Evolutionary conservation across 805 yeast genomes (phyloP).

Genomic region (Candida orba): DNA sequence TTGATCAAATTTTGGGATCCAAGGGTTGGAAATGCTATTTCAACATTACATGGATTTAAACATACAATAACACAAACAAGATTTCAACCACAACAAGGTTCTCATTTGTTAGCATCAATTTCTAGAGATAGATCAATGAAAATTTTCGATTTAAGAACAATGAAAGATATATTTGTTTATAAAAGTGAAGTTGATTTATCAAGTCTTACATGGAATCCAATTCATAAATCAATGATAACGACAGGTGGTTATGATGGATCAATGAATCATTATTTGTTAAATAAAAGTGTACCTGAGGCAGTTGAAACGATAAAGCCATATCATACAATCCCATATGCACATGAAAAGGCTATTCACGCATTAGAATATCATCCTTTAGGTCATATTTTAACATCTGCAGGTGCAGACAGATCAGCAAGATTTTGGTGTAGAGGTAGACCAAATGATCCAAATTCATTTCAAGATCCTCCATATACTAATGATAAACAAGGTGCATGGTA

Average conservation of each 20-base stretch:
- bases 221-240: constrained; percentile 69
- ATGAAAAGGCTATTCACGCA: constrained; percentile 86
- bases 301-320: constrained; percentile 35
- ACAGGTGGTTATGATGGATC: constrained; percentile 91
- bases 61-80: constrained; percentile 84
- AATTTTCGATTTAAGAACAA: constrained; percentile 78
- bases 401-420: constrained; percentile 86
- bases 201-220: constrained; percentile 88
- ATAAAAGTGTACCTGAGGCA: constrained; percentile 30
- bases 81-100: constrained; percentile 67
- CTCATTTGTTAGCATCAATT: constrained; percentile 76
- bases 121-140: constrained; percentile 86
- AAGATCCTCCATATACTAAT: constrained; percentile 73
- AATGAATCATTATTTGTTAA: constrained; percentile 66
- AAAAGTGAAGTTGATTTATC: constrained; percentile 83
- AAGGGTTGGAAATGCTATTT: constrained; percentile 60
- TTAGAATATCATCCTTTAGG: constrained; percentile 93
- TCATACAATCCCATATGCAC: constrained; percentile 82
- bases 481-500: constrained; percentile 54
- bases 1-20: constrained; percentile 96
- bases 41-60: constrained; percentile 86
- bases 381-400: constrained; percentile 84
- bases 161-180: constrained; percentile 68
- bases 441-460: constrained; percentile 74
- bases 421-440: constrained; percentile 95